phyloP scores from a whole-genome alignment of 768 basidiomycete genomes.

The Boletus edulis region DNA sequence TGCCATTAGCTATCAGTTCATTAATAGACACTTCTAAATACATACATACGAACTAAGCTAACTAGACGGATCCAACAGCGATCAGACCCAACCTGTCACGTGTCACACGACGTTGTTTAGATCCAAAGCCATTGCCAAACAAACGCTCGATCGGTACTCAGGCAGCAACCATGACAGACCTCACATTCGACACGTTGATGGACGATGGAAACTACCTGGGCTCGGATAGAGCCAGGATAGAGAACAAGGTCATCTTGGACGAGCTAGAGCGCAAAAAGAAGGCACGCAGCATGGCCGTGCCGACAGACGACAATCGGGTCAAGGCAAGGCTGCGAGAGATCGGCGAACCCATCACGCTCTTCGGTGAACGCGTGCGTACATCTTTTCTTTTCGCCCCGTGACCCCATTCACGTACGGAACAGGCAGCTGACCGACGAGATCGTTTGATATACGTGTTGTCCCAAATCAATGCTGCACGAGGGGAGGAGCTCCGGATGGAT shows the following conservation, averaged over 20 bases:
- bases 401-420: slow-evolving; percentile 19
- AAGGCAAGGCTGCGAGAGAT: slow-evolving; percentile 86
- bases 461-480: slow-evolving; percentile 87
- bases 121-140: slow-evolving; percentile 34
- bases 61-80: no score
- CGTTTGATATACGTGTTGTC: slow-evolving; percentile 93
- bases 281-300: slow-evolving; percentile 89
- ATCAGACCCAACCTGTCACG: not conserved
- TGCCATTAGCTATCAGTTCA: not conserved
- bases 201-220: slow-evolving; percentile 78
- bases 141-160: slow-evolving; percentile 17
- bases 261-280: slow-evolving; percentile 99
- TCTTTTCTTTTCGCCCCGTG: not conserved
- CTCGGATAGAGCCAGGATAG: slow-evolving; percentile 70
- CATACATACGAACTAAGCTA: not conserved
- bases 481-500: slow-evolving; percentile 74
- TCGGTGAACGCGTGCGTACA: slow-evolving; percentile 90
- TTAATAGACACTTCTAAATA: no score
- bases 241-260: slow-evolving; percentile 86
- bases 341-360: slow-evolving; percentile 95
- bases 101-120: slow-evolving; percentile 26
- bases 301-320: slow-evolving; percentile 95
- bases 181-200: slow-evolving; percentile 70
- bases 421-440: slow-evolving; percentile 96
- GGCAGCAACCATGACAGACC: slow-evolving; percentile 56